Conservation (phyloP, 2,329 filamentous ascomycete species). For the Botryotinia narcissicola region DNA sequence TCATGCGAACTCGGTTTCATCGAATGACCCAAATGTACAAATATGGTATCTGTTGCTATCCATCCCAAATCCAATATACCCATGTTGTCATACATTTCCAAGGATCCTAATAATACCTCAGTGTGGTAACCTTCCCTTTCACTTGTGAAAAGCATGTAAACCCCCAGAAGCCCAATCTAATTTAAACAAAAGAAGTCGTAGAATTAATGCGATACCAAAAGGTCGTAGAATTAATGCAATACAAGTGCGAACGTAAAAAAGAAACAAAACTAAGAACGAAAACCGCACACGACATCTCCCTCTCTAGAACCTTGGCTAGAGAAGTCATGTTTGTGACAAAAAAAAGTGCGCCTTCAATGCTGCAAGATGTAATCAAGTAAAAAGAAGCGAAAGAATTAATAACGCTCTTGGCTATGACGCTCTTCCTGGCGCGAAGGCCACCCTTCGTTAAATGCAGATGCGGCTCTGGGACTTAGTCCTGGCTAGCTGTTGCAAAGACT, state of each 20-base stretch:
- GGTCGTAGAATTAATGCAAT: neutral
- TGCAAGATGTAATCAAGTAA: neutral
- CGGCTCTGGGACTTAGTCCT: neutral
- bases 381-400: neutral
- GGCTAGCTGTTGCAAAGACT: constrained; percentile 3
- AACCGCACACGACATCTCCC: neutral
- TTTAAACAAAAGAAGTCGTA: neutral
- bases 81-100: neutral
- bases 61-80: neutral
- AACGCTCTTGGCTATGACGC: neutral
- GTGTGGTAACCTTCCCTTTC: neutral
- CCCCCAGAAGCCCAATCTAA: neutral
- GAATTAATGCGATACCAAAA: neutral
- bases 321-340: neutral
- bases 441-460: neutral
- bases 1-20: constrained; percentile 1
- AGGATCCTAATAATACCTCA: neutral
- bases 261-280: neutral
- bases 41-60: constrained; percentile 7
- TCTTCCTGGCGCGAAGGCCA: constrained; percentile 2
- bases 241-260: neutral
- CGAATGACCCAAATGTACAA: neutral
- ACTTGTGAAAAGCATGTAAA: neutral
- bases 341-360: neutral
- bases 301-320: neutral